phyloP scores from a whole-genome alignment of 805 yeast genomes.

The Blastobotrys peoriensis region DNA sequence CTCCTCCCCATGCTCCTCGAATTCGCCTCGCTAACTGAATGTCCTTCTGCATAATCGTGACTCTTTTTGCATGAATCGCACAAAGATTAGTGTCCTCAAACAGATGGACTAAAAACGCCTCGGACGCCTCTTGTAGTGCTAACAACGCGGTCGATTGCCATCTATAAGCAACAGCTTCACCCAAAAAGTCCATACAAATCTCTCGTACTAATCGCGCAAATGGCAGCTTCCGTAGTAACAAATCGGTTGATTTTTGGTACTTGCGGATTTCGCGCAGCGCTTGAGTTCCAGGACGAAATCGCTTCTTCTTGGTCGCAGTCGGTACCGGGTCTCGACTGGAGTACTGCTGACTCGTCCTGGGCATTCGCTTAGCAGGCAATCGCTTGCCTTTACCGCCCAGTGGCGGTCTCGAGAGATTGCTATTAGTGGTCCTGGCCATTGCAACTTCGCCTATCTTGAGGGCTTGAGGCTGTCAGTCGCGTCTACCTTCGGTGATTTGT shows the following conservation, averaged over 20 bases:
- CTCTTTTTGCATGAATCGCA: slow-evolving; percentile 99
- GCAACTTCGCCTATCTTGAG: too few relatives aligned
- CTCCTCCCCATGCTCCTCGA: slow-evolving; percentile 51
- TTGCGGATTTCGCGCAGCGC: slow-evolving; percentile 96
- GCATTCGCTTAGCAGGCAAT: background rate
- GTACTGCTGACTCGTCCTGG: background rate
- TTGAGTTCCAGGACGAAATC: slow-evolving; percentile 94
- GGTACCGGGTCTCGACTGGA: slow-evolving; percentile 9
- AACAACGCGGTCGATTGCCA: slow-evolving; percentile 97
- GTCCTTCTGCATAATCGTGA: slow-evolving; percentile 97
- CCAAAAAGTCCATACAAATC: slow-evolving; percentile 50
- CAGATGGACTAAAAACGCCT: slow-evolving; percentile 92
- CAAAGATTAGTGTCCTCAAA: slow-evolving; percentile 98
- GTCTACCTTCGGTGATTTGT: too few relatives aligned
- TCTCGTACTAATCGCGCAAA: slow-evolving; percentile 81
- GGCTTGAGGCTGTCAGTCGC: too few relatives aligned
- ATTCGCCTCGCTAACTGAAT: slow-evolving; percentile 96
- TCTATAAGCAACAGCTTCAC: slow-evolving; percentile 55
- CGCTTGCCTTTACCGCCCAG: slow-evolving; percentile 2
- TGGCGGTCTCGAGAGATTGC: too few relatives aligned
- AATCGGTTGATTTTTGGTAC: slow-evolving; percentile 94
- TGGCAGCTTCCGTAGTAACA: slow-evolving; percentile 91
- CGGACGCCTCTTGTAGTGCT: slow-evolving; percentile 98
- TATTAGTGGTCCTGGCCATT: too few relatives aligned
- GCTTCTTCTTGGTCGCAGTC: slow-evolving; percentile 7